Base-by-base conservation (phyloP, 2,329 filamentous ascomycete genomes). In the Plenodomus biglobosus region DNA sequence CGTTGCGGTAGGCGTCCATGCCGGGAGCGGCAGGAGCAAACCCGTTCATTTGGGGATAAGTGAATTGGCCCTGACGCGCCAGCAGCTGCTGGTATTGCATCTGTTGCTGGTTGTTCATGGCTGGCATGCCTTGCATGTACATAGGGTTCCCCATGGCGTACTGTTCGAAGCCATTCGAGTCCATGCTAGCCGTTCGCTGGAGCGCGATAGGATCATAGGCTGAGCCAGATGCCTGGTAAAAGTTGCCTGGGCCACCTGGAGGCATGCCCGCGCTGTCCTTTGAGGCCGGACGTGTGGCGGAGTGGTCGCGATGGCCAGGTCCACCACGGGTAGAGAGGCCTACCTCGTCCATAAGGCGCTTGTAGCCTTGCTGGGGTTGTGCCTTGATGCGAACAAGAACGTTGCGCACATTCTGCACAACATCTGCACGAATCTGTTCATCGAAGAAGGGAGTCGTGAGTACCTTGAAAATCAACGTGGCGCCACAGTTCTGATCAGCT, bases 271-370 rank as follows among this genome's bases (percentile, higher is more conserved):
- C 59, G 50, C 68, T 70, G 35, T 69, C 68, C 49, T 69, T 71
- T n/a, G 67, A 70, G 20, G 66, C 69, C 18, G 69, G 67, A 11
- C 70, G 64, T 13, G 70, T 68, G n/a, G 62, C 55, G 8, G 68
- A 71, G 42, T 66, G 65, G 18, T 72, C 69, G 18, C 70, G 67
- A 44, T 69, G 64, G 20, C 62, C 64, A 34, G 73, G 70, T 42
- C 75, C 73, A 43, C 71, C 71, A 36, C 78, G 75, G 16, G 77
- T 78, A 1, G 92, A 95, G 32, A 99, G 76, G 51, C 92, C 92
- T 60, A 99, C 94, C 70, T 99, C 94, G 65, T 99, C 94, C 94
- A 99, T 99, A 51, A 99, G 77, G 44, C 94, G 87, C 80, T 97
- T 99, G 78, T 99, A 99, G 43, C 94, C 94, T 75, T 97, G 94